Evolutionary conservation across 1,284 basidiomycete species (phyloP).

Genomic region (Xanthoconium separans): DNA sequence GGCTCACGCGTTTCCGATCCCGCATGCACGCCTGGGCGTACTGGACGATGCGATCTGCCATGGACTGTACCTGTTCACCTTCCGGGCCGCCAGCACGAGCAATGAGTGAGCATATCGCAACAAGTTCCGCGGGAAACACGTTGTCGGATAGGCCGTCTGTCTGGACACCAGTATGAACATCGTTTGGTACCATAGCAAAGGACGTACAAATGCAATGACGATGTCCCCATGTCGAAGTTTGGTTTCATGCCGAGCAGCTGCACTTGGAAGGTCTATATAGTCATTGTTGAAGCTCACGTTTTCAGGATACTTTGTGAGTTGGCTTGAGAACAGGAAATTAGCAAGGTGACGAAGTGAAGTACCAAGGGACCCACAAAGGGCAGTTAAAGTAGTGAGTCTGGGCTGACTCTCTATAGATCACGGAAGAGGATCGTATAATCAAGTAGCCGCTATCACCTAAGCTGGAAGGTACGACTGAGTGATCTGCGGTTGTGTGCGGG

Average conservation of each 20-base stretch:
- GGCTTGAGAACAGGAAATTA: conserved; percentile 41
- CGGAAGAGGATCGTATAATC: conserved; percentile 69
- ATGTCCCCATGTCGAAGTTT: conserved; percentile 74
- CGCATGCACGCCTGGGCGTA: conserved; percentile 71
- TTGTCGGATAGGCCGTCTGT: conserved; percentile 90
- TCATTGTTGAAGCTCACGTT: conserved; percentile 46
- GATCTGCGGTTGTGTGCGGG: neutral
- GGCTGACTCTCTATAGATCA: conserved; percentile 60
- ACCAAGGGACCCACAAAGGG: conserved; percentile 38
- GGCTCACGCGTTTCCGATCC: conserved; percentile 59
- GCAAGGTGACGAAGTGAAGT: neutral
- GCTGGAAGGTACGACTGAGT: conserved; percentile 38
- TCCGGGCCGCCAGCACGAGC: conserved; percentile 56
- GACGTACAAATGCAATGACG: conserved; percentile 65
- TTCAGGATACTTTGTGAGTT: conserved; percentile 66
- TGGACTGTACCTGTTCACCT: conserved; percentile 58
- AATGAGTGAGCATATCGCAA: conserved; percentile 64
- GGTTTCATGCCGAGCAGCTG: conserved; percentile 64
- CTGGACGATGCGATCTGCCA: conserved; percentile 71
- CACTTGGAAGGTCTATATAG: conserved; percentile 57
- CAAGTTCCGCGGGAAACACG: conserved; percentile 72
- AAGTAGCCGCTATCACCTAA: conserved; percentile 86
- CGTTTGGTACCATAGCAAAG: neutral
- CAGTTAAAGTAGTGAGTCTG: conserved; percentile 87
- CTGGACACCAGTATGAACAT: conserved; percentile 38